phyloP scores from a whole-genome alignment of 148 eudicot genomes.

The Mesembryanthemum crystallinum region DNA sequence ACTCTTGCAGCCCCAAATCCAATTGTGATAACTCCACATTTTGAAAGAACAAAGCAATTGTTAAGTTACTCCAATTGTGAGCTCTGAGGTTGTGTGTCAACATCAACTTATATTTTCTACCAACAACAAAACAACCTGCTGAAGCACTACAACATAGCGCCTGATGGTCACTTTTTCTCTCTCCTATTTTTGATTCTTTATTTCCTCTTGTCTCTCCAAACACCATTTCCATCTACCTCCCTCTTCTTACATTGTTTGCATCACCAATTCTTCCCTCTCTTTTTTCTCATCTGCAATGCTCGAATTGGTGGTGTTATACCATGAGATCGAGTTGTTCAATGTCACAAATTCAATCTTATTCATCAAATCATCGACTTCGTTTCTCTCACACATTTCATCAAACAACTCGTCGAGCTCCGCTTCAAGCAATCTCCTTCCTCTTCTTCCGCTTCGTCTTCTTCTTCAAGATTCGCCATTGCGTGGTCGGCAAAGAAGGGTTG shows the following conservation, averaged over 20 bases:
- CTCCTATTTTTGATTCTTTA: too few relatives aligned
- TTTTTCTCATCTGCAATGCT: conserved; percentile 22
- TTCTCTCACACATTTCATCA: conserved; percentile 39
- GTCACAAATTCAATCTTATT: conserved; percentile 36
- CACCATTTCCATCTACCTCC: background rate
- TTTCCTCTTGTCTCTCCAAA: too few relatives aligned
- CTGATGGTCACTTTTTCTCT: too few relatives aligned
- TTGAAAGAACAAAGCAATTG: too few relatives aligned
- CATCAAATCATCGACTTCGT: conserved; percentile 30
- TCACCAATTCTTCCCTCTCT: conserved; percentile 1
- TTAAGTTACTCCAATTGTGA: too few relatives aligned
- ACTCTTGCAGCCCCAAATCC: too few relatives aligned
- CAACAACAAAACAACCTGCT: too few relatives aligned
- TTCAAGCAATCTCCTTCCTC: conserved; percentile 10
- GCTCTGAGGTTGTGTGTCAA: too few relatives aligned
- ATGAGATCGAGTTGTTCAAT: conserved; percentile 33
- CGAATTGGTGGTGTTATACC: conserved; percentile 13
- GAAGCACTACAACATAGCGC: too few relatives aligned
- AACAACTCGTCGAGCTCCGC: conserved; percentile 25
- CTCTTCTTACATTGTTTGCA: background rate
- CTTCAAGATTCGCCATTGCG: conserved; percentile 17
- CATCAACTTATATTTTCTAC: too few relatives aligned
- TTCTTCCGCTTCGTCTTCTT: background rate
- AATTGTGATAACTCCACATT: too few relatives aligned
- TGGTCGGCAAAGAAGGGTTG: conserved; percentile 11